A percentile compares a stretch with the other conserved stretches of the same genome.
These are phyloP conservation scores for Mycena belliarum DNA, from an alignment of 768 basidiomycete genomes.

Conservation along the genomic window DNA sequence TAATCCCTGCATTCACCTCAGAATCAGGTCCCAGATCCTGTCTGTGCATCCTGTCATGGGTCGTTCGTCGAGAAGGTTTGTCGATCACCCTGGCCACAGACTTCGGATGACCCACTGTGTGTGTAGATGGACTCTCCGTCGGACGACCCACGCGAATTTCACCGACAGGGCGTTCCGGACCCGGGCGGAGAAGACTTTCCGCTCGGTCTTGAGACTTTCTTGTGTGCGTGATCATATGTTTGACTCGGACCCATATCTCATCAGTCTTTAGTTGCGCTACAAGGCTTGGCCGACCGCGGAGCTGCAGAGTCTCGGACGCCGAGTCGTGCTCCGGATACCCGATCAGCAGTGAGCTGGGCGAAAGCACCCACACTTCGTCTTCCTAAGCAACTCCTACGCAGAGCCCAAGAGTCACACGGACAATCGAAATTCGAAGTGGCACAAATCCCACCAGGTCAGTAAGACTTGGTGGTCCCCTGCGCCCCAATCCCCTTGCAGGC, in stretches of 20 bases:
- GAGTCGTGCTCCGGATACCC: background rate
- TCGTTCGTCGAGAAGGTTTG: constrained; percentile 51
- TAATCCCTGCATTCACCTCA: constrained; percentile 4
- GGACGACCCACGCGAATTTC: constrained; percentile 77
- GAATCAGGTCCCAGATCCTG: constrained; percentile 72
- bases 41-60: constrained; percentile 80
- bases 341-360: background rate
- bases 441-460: constrained; percentile 32
- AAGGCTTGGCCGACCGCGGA: constrained; percentile 24
- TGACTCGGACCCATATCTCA: background rate
- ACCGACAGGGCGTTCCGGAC: constrained; percentile 35
- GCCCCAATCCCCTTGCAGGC: constrained; percentile 17
- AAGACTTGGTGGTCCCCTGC: constrained; percentile 37
- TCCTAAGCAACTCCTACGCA: background rate
- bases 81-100: constrained; percentile 1
- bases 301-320: constrained; percentile 8
- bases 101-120: background rate
- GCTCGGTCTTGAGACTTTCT: constrained; percentile 45
- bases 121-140: constrained; percentile 69
- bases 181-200: constrained; percentile 33
- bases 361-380: background rate
- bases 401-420: constrained; percentile 18
- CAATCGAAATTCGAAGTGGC: constrained; percentile 38
- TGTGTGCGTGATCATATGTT: constrained; percentile 40
- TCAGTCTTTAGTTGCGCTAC: constrained; percentile 17